A percentile compares a stretch with the other conserved stretches of the same genome.
phyloP scores from a whole-genome alignment of 2,329 filamentous ascomycete genomes.

The Meredithiella fracta region DNA sequence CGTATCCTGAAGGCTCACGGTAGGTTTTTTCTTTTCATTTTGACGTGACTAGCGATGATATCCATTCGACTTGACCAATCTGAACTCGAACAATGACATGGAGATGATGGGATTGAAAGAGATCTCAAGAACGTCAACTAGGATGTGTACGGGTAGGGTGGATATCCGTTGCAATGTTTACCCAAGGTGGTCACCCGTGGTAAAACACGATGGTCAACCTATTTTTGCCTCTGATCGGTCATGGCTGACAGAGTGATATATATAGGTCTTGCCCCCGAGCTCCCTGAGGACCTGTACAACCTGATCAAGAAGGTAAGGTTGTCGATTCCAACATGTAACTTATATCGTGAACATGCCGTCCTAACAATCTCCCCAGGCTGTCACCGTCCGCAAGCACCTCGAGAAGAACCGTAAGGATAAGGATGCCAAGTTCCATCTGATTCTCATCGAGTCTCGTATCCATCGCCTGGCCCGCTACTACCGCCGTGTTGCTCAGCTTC shows the following conservation, averaged over 20 bases:
- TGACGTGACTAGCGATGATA: conserved; percentile 19
- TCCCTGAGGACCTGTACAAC: conserved; percentile 99
- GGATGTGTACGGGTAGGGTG: not conserved
- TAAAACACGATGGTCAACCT: conserved; percentile 10
- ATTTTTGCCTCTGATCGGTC: conserved; percentile 71
- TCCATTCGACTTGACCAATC: conserved; percentile 15
- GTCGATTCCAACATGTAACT: not conserved
- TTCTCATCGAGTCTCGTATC: conserved; percentile 99
- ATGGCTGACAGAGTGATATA: conserved; percentile 83
- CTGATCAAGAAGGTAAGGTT: conserved; percentile 91
- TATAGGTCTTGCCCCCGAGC: conserved; percentile 91
- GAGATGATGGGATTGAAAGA: conserved; percentile 11
- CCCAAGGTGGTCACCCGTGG: conserved; percentile 12
- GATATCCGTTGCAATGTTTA: conserved; percentile 13
- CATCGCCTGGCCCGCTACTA: conserved; percentile 99
- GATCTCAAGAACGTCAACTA: not conserved
- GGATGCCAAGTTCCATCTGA: conserved; percentile 99
- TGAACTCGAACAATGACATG: conserved; percentile 17
- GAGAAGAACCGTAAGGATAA: conserved; percentile 99
- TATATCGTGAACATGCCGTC: too few relatives aligned
- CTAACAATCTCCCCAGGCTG: conserved; percentile 42
- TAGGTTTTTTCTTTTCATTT: conserved; percentile 41
- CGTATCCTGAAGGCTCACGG: conserved; percentile 95
- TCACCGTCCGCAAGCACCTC: conserved; percentile 98
- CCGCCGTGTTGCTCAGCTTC: conserved; percentile 76